Evolutionary conservation across 805 yeast species (phyloP).

Genomic region (Teunomyces aglyptinius): DNA sequence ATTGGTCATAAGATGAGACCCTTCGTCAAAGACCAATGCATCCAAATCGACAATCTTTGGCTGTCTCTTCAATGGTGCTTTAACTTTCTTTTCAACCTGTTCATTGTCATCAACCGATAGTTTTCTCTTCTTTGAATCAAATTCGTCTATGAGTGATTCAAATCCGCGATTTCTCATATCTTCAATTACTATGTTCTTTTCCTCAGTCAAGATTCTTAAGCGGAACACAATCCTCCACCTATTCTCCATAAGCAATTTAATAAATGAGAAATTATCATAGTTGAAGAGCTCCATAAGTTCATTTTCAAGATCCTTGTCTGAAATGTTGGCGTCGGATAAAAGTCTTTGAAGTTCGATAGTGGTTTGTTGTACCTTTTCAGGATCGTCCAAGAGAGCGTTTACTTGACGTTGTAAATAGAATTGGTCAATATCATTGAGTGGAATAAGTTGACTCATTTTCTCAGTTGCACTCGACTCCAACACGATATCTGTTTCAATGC

Average conservation of each 20-base stretch:
- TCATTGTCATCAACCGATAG: conserved; percentile 5
- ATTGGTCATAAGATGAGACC: conserved; percentile 64
- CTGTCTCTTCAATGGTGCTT: conserved; percentile 18
- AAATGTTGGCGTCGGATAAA: conserved; percentile 36
- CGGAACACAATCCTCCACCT: conserved; percentile 55
- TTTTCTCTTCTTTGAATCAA: conserved; percentile 24
- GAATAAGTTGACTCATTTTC: conserved; percentile 2
- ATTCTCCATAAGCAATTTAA: conserved; percentile 49
- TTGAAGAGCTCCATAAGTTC: conserved; percentile 54
- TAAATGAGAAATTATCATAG: conserved; percentile 49
- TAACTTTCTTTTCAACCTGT: conserved; percentile 11
- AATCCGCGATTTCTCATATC: conserved; percentile 48
- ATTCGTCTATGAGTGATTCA: conserved; percentile 40
- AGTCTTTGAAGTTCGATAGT: conserved; percentile 39
- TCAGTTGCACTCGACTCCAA: not conserved
- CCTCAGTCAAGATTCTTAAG: conserved; percentile 33
- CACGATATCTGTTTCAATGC: conserved; percentile 3
- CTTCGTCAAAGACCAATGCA: conserved; percentile 65
- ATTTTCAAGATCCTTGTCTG: conserved; percentile 49
- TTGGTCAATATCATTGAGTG: conserved; percentile 22
- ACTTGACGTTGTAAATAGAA: conserved; percentile 57
- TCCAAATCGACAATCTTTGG: conserved; percentile 65
- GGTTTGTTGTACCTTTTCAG: conserved; percentile 32
- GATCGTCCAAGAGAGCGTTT: conserved; percentile 30
- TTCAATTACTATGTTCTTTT: conserved; percentile 29